Conservation (phyloP, 2,329 filamentous ascomycete genomes). For the Aureobasidium sp. region DNA sequence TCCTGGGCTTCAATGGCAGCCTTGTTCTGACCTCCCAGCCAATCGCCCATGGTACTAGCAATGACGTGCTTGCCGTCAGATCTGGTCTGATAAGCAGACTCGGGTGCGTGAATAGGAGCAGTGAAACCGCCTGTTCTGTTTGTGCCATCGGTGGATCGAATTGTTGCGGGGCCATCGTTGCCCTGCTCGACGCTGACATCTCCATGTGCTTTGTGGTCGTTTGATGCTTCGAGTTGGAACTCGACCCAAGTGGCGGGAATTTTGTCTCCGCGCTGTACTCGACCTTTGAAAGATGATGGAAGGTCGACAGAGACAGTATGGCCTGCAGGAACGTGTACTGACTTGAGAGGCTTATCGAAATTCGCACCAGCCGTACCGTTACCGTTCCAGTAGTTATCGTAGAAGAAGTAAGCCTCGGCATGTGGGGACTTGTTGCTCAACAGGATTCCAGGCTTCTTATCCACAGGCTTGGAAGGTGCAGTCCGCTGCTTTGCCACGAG, state of each 20-base stretch:
- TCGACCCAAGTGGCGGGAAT: conserved; percentile 34
- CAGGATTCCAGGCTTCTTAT: conserved; percentile 24
- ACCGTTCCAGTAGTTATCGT: conserved; percentile 35
- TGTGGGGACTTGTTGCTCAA: conserved; percentile 30
- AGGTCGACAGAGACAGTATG: conserved; percentile 26
- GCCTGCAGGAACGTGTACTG: conserved; percentile 26
- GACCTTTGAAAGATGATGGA: conserved; percentile 25
- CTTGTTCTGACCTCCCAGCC: too few species aligned
- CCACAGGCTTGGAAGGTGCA: too few species aligned
- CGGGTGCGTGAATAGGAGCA: too few species aligned
- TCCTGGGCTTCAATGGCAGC: too few species aligned
- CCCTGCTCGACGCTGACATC: conserved; percentile 32
- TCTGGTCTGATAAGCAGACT: too few species aligned
- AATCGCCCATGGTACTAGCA: too few species aligned
- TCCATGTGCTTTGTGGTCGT: conserved; percentile 31
- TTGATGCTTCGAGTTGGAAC: conserved; percentile 30
- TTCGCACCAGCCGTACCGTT: conserved; percentile 32
- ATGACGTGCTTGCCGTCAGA: too few species aligned
- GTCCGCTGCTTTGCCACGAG: conserved; percentile 12
- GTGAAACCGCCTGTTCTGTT: neutral
- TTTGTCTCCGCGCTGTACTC: conserved; percentile 31
- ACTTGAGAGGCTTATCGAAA: conserved; percentile 31
- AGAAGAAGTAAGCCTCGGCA: conserved; percentile 31
- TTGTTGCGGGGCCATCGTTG: conserved; percentile 31
- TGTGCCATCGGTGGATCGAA: conserved; percentile 30